Conservation (phyloP, 2,329 filamentous ascomycete species). For the Colletotrichum costaricense region DNA sequence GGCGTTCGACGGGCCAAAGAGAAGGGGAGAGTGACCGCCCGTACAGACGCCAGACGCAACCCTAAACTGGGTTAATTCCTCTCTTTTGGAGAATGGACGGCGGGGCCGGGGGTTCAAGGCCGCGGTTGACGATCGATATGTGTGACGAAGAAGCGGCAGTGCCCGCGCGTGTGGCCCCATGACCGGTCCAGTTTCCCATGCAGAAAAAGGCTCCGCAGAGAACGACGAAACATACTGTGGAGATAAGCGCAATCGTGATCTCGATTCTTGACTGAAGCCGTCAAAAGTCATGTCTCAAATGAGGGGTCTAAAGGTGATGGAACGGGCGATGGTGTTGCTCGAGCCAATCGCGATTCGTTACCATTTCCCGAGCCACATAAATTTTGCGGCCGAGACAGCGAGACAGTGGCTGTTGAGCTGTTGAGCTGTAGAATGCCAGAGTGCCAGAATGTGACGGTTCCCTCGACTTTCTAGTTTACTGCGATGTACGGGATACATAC, state of each 20-base stretch:
- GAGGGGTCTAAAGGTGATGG: neutral
- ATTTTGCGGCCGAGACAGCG: neutral
- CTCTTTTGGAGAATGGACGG: neutral
- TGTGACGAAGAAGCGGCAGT: neutral
- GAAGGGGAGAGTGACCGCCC: neutral
- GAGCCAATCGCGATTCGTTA: neutral
- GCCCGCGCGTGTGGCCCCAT: neutral
- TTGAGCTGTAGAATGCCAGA: neutral
- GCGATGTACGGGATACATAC: neutral
- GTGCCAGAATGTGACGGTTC: no score
- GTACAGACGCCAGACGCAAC: neutral
- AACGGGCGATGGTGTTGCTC: neutral
- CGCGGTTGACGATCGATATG: neutral
- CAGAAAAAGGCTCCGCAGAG: neutral
- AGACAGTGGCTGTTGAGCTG: conserved; percentile 3
- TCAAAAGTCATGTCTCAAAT: neutral
- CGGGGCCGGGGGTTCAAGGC: neutral
- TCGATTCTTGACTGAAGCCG: neutral
- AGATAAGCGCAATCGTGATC: neutral
- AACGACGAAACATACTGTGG: neutral
- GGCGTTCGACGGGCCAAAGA: neutral
- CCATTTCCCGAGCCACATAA: neutral
- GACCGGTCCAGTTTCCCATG: neutral
- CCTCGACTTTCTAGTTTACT: neutral
- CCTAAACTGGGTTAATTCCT: no score